Evolutionary conservation across 345 rosid genomes (phyloP).

Genomic region (Conringia planisiliqua): DNA sequence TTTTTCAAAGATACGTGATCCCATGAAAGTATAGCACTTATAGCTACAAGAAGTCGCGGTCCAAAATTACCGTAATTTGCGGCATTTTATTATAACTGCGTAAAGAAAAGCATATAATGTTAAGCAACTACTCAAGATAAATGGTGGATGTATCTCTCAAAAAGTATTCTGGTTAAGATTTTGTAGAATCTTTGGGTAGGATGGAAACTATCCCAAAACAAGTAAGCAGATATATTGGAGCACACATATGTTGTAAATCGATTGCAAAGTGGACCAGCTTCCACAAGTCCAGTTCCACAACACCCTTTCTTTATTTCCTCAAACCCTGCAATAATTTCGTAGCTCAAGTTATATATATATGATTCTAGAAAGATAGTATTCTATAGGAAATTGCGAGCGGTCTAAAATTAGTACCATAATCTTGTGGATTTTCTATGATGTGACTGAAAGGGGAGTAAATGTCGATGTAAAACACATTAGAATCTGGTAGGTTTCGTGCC

Average conservation of each 20-base stretch:
- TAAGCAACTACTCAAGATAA: too few relatives aligned
- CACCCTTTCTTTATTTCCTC: conserved; percentile 24
- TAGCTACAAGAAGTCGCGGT: too few relatives aligned
- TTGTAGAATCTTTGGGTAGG: conserved; percentile 39
- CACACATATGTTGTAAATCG: not conserved
- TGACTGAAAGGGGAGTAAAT: conserved; percentile 37
- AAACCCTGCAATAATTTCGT: conserved; percentile 12
- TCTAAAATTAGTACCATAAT: conserved; percentile 45
- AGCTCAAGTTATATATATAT: not conserved
- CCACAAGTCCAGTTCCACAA: conserved; percentile 36
- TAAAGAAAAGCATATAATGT: too few relatives aligned
- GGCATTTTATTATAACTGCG: too few relatives aligned
- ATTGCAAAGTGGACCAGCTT: conserved; percentile 16
- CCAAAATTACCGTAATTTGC: conserved; percentile 43
- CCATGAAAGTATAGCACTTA: too few relatives aligned
- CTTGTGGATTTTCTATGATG: conserved; percentile 40
- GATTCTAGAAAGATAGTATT: not conserved
- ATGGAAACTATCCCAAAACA: conserved; percentile 38
- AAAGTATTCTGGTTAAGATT: conserved; percentile 7
- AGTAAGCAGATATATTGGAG: conserved; percentile 14
- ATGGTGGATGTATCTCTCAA: not conserved
- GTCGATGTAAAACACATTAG: conserved; percentile 41
- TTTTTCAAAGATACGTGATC: too few relatives aligned
- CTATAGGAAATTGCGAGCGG: not conserved
- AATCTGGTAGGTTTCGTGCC: conserved; percentile 18